These are phyloP conservation scores for Pseudognaphalium luteoalbum DNA, from an alignment of 129 eudicot genomes.

Conservation along the genomic window DNA sequence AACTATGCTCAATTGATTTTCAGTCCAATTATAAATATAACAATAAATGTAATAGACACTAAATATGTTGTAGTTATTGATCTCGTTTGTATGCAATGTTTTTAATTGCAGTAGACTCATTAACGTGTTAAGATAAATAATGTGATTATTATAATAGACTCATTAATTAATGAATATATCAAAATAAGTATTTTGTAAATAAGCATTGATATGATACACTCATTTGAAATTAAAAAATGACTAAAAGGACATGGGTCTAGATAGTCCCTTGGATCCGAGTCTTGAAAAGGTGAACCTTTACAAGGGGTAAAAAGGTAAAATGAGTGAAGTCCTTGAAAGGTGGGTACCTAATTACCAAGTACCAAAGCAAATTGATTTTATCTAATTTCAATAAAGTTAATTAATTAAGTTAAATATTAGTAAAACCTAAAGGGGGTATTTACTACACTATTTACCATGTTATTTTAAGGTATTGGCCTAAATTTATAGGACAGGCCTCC, in stretches of 20 bases:
- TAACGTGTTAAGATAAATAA: too few relatives aligned
- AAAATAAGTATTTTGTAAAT: too few relatives aligned
- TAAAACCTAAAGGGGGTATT: too few relatives aligned
- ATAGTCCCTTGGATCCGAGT: conserved; percentile 39
- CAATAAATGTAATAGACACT: too few relatives aligned
- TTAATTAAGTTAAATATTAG: neutral
- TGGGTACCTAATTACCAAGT: conserved; percentile 33
- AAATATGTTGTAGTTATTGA: too few relatives aligned
- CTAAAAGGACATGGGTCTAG: conserved; percentile 20
- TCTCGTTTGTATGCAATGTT: too few relatives aligned
- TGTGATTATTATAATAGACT: too few relatives aligned
- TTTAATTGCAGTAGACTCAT: too few relatives aligned
- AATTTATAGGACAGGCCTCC: neutral
- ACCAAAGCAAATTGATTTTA: conserved; percentile 37
- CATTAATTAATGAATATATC: too few relatives aligned
- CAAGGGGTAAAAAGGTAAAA: conserved; percentile 36
- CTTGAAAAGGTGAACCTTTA: conserved; percentile 42
- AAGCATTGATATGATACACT: neutral
- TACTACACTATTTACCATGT: neutral
- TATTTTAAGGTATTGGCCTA: conserved; percentile 4
- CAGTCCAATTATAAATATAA: too few relatives aligned
- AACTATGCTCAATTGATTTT: too few relatives aligned
- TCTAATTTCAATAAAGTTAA: conserved; percentile 30
- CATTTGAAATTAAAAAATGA: neutral
- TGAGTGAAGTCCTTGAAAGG: conserved; percentile 31